Percentiles rank a stretch among this genome's conserved stretches.
phyloP scores from a whole-genome alignment of 176 grass and related monocot genomes.

The Elymus sibiricus region DNA sequence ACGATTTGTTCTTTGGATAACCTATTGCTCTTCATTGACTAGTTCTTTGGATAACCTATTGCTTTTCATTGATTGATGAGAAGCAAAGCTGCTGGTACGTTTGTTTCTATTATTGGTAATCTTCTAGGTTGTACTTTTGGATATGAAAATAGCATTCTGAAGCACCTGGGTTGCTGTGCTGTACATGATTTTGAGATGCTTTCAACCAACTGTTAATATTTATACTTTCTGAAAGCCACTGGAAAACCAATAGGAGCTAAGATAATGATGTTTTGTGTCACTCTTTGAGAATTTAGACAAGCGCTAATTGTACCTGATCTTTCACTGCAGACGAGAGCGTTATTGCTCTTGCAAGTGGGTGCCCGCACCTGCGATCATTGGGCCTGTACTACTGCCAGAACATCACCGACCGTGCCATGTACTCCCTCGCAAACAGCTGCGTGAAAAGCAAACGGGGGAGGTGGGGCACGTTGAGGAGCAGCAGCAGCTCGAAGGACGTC shows the following conservation, averaged over 20 bases:
- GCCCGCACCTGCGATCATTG: constrained; percentile 52
- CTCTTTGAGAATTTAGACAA: neutral
- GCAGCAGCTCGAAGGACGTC: constrained; percentile 20
- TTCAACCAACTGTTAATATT: neutral
- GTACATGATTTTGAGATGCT: neutral
- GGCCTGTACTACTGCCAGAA: constrained; percentile 88
- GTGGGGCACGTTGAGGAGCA: constrained; percentile 28
- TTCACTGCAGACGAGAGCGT: constrained; percentile 70
- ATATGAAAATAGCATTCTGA: neutral
- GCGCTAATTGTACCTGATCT: neutral
- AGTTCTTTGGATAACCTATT: neutral
- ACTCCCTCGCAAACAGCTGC: constrained; percentile 69
- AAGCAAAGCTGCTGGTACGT: neutral
- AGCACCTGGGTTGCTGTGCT: neutral
- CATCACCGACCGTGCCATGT: constrained; percentile 87
- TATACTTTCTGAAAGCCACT: neutral
- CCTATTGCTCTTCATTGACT: neutral
- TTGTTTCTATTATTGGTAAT: neutral
- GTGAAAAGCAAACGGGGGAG: constrained; percentile 52
- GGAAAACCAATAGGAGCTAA: neutral
- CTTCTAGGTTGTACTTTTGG: neutral
- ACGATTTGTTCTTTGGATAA: neutral
- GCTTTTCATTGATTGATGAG: neutral
- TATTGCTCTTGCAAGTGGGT: constrained; percentile 63
- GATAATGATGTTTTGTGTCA: neutral